Conservation (phyloP, 305 asterid species). For the Fraxinus angustifolia region DNA sequence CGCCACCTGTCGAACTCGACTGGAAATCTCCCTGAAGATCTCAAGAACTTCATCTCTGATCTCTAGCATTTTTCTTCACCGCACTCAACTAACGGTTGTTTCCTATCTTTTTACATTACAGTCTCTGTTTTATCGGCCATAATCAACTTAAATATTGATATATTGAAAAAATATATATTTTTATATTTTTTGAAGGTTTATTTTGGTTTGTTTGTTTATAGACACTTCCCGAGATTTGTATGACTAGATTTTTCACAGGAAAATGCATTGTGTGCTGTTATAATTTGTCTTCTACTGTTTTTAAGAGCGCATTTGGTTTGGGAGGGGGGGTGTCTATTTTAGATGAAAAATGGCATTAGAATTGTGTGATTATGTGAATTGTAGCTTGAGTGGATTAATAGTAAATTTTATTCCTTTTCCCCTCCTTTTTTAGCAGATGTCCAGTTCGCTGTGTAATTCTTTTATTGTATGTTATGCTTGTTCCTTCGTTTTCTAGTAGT, state of each 20-base stretch:
- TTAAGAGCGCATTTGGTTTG: too few relatives aligned
- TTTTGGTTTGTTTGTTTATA: background rate
- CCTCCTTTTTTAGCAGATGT: background rate
- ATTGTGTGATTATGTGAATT: background rate
- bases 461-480: background rate
- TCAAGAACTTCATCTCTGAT: background rate
- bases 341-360: background rate
- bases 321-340: background rate
- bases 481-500: background rate
- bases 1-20: background rate
- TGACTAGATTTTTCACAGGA: background rate
- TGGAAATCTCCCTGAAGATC: background rate
- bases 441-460: background rate
- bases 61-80: background rate
- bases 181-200: background rate
- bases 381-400: background rate
- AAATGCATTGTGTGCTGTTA: background rate
- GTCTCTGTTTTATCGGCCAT: background rate
- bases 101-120: background rate
- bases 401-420: background rate
- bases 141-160: background rate
- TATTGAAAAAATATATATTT: background rate
- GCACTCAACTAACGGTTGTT: conserved; percentile 7
- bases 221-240: background rate
- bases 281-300: background rate